These are phyloP conservation scores for Hanseniaspora valbyensis DNA, from an alignment of 805 yeast genomes.

Conservation along the genomic window DNA sequence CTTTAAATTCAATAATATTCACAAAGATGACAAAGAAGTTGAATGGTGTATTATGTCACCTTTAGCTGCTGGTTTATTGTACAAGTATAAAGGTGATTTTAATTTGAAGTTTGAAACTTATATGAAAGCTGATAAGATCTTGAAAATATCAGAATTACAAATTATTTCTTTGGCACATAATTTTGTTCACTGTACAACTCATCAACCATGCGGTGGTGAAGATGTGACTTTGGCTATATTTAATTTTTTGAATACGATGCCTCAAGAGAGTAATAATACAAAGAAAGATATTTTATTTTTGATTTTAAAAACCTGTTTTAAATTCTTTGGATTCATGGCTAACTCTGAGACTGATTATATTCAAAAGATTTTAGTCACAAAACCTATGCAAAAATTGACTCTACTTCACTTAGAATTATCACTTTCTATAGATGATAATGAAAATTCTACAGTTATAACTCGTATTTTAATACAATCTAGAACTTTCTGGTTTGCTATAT, in stretches of 20 bases:
- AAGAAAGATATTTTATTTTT: slow-evolving; percentile 13
- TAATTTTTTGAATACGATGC: slow-evolving; percentile 10
- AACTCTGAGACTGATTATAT: slow-evolving; percentile 30
- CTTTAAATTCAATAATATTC: slow-evolving; percentile 3
- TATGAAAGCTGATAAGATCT: background rate
- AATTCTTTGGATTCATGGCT: slow-evolving; percentile 28
- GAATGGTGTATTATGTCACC: slow-evolving; percentile 15
- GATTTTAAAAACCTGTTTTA: slow-evolving; percentile 20
- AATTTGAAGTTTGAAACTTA: slow-evolving; percentile 2
- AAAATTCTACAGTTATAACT: slow-evolving; percentile 7
- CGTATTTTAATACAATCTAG: slow-evolving; percentile 47
- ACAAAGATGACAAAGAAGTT: background rate
- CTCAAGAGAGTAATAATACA: slow-evolving; percentile 4
- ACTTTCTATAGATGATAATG: slow-evolving; percentile 9
- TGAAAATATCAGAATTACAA: slow-evolving; percentile 21
- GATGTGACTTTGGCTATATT: slow-evolving; percentile 30
- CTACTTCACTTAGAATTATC: slow-evolving; percentile 29
- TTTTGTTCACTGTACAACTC: slow-evolving; percentile 27
- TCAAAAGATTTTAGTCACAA: slow-evolving; percentile 29
- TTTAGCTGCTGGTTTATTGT: slow-evolving; percentile 11
- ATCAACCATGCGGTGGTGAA: slow-evolving; percentile 28
- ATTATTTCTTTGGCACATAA: slow-evolving; percentile 29
- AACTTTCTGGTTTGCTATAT: slow-evolving; percentile 63
- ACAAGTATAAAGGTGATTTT: background rate
- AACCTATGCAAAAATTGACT: slow-evolving; percentile 30